phyloP scores from a whole-genome alignment of 2,329 filamentous ascomycete species.

The Coleophoma crateriformis region DNA sequence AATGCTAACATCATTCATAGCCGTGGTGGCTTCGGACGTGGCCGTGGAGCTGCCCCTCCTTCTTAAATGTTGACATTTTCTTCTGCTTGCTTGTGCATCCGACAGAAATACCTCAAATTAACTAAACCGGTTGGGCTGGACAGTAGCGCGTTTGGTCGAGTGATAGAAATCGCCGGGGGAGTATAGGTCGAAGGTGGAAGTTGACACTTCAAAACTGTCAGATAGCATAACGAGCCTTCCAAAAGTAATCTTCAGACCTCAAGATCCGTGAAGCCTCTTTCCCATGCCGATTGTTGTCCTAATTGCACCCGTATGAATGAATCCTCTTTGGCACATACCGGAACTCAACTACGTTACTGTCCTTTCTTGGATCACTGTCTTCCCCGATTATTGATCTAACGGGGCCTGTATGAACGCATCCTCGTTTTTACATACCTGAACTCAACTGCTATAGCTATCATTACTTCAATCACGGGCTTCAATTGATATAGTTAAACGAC shows the following conservation, averaged over 20 bases:
- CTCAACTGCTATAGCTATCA: no score
- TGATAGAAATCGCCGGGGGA: conserved; percentile 42
- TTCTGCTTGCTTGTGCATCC: conserved; percentile 27
- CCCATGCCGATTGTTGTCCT: no score
- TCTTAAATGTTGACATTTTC: conserved; percentile 21
- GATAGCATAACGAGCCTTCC: conserved; percentile 29
- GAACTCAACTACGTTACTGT: no score
- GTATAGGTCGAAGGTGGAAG: conserved; percentile 38
- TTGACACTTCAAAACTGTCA: conserved; percentile 33
- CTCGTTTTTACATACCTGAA: no score
- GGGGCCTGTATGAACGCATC: no score
- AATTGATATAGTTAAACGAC: no score
- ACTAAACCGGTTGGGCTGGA: conserved; percentile 34
- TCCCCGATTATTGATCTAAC: no score
- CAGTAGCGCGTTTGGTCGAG: conserved; percentile 42
- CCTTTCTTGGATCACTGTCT: no score
- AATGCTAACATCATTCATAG: conserved; percentile 37
- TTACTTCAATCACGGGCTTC: no score
- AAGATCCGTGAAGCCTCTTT: background rate
- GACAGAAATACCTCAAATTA: conserved; percentile 24
- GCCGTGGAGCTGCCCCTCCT: conserved; percentile 70
- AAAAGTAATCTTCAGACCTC: conserved; percentile 8
- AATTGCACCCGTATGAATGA: no score
- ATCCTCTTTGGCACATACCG: no score
- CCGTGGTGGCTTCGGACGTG: conserved; percentile 87